phyloP scores from a whole-genome alignment of 495 filamentous ascomycete genomes.

The Penicillium roqueforti region DNA sequence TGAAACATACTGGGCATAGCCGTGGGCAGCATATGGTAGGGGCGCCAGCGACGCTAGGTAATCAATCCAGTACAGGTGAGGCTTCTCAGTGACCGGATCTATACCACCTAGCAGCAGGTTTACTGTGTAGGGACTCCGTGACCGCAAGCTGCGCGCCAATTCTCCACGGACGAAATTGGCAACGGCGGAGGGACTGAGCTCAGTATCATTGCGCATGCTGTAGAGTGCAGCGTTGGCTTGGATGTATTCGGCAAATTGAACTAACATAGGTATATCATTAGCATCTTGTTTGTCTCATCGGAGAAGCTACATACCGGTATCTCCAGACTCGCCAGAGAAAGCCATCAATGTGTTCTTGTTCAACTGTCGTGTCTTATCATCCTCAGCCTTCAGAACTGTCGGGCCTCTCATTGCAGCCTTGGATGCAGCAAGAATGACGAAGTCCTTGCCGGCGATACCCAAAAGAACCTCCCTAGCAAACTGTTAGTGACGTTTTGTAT shows the following conservation, averaged over 20 bases:
- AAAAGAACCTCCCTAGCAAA: slow-evolving; percentile 87
- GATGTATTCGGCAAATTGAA: slow-evolving; percentile 99
- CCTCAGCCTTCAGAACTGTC: slow-evolving; percentile 90
- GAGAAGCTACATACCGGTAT: slow-evolving; percentile 65
- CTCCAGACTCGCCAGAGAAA: slow-evolving; percentile 93
- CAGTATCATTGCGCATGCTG: slow-evolving; percentile 92
- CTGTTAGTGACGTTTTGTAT: slow-evolving; percentile 17
- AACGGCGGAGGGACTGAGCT: slow-evolving; percentile 82
- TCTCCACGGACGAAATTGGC: slow-evolving; percentile 90
- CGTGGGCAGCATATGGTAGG: slow-evolving; percentile 93
- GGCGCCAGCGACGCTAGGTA: slow-evolving; percentile 85
- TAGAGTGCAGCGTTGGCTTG: slow-evolving; percentile 98
- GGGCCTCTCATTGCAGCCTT: slow-evolving; percentile 97
- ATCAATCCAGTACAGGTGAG: slow-evolving; percentile 93
- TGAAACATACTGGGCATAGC: slow-evolving; percentile 85
- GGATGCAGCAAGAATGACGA: slow-evolving; percentile 93
- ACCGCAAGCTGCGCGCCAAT: slow-evolving; percentile 83
- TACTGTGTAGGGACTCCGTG: slow-evolving; percentile 89
- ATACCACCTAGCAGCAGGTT: slow-evolving; percentile 92
- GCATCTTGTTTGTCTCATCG: slow-evolving; percentile 1
- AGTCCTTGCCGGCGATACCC: slow-evolving; percentile 98
- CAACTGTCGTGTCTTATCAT: slow-evolving; percentile 90
- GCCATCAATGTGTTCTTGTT: slow-evolving; percentile 95
- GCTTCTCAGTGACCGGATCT: slow-evolving; percentile 81
- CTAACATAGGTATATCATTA: slow-evolving; percentile 42